These are phyloP conservation scores for Rhizopus arrhizus DNA, from an alignment of 371 early-diverging fungal genomes.

Conservation along the genomic window DNA sequence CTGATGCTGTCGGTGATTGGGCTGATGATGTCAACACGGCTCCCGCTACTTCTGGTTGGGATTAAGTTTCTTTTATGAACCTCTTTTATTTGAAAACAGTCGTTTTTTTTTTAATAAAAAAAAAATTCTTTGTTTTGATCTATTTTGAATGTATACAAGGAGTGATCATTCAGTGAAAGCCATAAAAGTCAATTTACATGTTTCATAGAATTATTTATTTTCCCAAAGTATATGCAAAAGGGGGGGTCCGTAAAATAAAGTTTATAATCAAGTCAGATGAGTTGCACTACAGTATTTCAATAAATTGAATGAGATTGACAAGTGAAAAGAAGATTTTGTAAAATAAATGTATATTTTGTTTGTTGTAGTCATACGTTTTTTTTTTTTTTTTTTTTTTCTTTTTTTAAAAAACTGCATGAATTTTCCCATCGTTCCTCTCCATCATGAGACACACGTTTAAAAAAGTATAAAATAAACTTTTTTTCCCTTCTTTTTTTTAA, in stretches of 20 bases:
- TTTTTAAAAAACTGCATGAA: no score
- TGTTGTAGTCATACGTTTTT: not conserved
- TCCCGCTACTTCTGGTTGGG: constrained; percentile 24
- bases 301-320: no score
- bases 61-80: constrained; percentile 14
- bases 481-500: not conserved
- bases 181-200: no score
- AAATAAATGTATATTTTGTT: not conserved
- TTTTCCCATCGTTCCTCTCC: not conserved
- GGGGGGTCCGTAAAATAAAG: no score
- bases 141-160: not conserved
- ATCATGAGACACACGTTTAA: not conserved
- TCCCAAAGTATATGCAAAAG: no score
- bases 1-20: constrained; percentile 33
- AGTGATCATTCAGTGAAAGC: no score
- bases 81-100: not conserved
- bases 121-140: not conserved
- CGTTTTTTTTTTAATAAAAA: not conserved
- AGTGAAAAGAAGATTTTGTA: not conserved
- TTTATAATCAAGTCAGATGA: no score
- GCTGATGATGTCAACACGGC: constrained; percentile 33
- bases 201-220: no score
- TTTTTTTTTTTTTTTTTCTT: not conserved
- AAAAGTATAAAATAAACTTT: not conserved
- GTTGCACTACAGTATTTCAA: no score